Conservation (phyloP, 2,329 filamentous ascomycete genomes). For the Alternaria rosae region DNA sequence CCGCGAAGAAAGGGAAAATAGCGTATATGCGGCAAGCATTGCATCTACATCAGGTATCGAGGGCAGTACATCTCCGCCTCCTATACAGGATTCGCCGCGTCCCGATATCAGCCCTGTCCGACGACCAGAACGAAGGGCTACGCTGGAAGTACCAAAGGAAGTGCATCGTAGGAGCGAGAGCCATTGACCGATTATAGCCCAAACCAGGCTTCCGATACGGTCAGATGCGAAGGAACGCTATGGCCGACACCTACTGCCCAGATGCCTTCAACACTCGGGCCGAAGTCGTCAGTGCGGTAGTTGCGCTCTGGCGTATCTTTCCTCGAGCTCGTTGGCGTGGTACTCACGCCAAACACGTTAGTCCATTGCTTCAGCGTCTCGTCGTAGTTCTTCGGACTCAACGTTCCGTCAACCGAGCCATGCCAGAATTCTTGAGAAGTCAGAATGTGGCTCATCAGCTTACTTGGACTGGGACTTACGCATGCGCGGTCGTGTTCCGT, state of each 20-base stretch:
- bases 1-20: constrained; percentile 49
- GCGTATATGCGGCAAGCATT: constrained; percentile 50
- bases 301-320: constrained; percentile 39
- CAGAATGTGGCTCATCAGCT: not conserved
- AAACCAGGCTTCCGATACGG: constrained; percentile 39
- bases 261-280: constrained; percentile 33
- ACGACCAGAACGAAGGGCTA: constrained; percentile 22
- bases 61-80: constrained; percentile 25
- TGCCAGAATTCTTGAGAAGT: constrained; percentile 60
- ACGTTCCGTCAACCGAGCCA: constrained; percentile 60
- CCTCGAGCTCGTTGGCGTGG: constrained; percentile 31
- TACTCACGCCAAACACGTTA: constrained; percentile 37
- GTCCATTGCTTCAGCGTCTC: constrained; percentile 56
- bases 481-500: constrained; percentile 61
- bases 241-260: constrained; percentile 41
- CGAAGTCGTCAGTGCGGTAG: constrained; percentile 40
- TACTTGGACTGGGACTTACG: not conserved
- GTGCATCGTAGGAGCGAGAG: constrained; percentile 22
- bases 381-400: constrained; percentile 63
- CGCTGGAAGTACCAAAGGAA: constrained; percentile 33
- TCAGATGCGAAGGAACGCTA: constrained; percentile 34
- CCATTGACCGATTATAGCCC: constrained; percentile 24
- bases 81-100: constrained; percentile 10
- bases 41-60: constrained; percentile 36
- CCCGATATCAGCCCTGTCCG: constrained; percentile 20